Evolutionary conservation across 768 basidiomycete genomes (phyloP).

Genomic region (Leccinum ochraceum): DNA sequence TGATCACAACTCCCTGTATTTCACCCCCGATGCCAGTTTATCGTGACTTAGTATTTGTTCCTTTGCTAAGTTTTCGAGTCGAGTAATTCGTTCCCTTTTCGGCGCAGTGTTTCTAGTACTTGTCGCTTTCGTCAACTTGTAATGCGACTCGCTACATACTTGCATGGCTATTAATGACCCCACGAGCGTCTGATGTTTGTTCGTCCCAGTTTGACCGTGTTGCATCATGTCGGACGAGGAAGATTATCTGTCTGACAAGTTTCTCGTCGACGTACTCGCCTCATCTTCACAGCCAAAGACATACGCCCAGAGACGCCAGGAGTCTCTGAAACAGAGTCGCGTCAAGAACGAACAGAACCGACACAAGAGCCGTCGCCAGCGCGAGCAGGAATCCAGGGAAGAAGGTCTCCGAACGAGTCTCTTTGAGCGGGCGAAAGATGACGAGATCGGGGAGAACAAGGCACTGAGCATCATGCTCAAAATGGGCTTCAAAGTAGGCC

Average conservation of each 20-base stretch:
- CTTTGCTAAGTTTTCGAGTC: slow-evolving; percentile 39
- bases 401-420: slow-evolving; percentile 80
- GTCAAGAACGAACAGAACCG: slow-evolving; percentile 69
- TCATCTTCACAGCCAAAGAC: slow-evolving; percentile 50
- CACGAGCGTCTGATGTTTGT: slow-evolving; percentile 20
- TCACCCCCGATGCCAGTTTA: slow-evolving; percentile 25
- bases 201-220: slow-evolving; percentile 5
- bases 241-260: slow-evolving; percentile 90
- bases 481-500: slow-evolving; percentile 89
- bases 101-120: slow-evolving; percentile 43
- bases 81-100: slow-evolving; percentile 26
- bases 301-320: slow-evolving; percentile 70
- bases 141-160: slow-evolving; percentile 29
- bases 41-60: slow-evolving; percentile 36
- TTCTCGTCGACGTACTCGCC: slow-evolving; percentile 50
- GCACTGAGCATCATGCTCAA: slow-evolving; percentile 90
- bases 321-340: slow-evolving; percentile 56
- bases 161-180: slow-evolving; percentile 32
- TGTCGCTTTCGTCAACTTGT: slow-evolving; percentile 30
- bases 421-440: slow-evolving; percentile 70
- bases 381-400: slow-evolving; percentile 72
- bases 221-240: slow-evolving; percentile 67
- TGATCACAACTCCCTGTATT: slow-evolving; percentile 20
- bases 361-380: slow-evolving; percentile 60
- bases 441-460: slow-evolving; percentile 55